Conservation (phyloP, 2,329 filamentous ascomycete species). For the Coniochaeta sp. region DNA sequence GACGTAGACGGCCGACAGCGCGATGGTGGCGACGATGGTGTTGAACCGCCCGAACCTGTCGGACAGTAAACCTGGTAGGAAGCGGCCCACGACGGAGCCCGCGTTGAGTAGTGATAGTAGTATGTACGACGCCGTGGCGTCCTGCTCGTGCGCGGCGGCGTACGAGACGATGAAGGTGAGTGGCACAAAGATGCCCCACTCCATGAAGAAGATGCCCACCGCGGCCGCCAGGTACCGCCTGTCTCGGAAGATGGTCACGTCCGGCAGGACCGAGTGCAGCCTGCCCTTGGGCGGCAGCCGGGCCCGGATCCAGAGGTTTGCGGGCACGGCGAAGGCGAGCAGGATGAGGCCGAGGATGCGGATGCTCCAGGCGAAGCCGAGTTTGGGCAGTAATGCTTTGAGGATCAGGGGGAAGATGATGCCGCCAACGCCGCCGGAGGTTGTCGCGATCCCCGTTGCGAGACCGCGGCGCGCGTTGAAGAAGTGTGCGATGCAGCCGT, state of each 20-base stretch:
- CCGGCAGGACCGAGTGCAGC: slow-evolving; percentile 39
- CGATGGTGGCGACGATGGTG: slow-evolving; percentile 62
- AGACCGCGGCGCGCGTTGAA: slow-evolving; percentile 68
- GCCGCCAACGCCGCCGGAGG: slow-evolving; percentile 64
- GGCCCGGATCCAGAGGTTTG: slow-evolving; percentile 41
- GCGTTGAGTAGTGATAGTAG: slow-evolving; percentile 77
- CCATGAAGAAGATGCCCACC: slow-evolving; percentile 60
- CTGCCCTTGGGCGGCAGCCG: slow-evolving; percentile 41
- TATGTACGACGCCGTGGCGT: slow-evolving; percentile 58
- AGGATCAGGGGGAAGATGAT: slow-evolving; percentile 51
- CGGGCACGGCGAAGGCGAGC: slow-evolving; percentile 36
- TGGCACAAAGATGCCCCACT: slow-evolving; percentile 66
- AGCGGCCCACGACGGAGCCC: slow-evolving; percentile 69
- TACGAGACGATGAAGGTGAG: slow-evolving; percentile 73
- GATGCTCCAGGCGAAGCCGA: slow-evolving; percentile 43
- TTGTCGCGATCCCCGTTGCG: slow-evolving; percentile 75
- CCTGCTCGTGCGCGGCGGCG: slow-evolving; percentile 54
- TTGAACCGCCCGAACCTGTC: slow-evolving; percentile 79
- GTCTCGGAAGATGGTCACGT: slow-evolving; percentile 55
- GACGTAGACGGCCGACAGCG: slow-evolving; percentile 44
- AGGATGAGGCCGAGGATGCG: slow-evolving; percentile 45
- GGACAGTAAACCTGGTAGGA: slow-evolving; percentile 67
- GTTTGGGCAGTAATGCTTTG: slow-evolving; percentile 33
- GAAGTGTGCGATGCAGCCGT: slow-evolving; percentile 71
- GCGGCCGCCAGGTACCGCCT: slow-evolving; percentile 53